Evolutionary conservation across 345 rosid genomes (phyloP), one percentile per base, ranked within the genome.

Genomic region (Mercurialis annua): DNA sequence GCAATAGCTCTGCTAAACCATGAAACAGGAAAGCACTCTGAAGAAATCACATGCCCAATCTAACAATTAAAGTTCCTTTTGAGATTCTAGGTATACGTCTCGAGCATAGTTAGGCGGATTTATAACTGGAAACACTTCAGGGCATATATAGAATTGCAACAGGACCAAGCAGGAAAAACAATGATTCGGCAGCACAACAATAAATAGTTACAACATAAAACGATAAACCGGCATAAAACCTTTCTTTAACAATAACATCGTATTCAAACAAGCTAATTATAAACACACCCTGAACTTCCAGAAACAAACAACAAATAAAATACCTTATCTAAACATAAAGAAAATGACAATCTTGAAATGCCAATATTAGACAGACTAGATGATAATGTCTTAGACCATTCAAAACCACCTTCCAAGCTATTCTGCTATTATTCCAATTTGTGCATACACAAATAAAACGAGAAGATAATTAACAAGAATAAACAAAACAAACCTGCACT

Each of bases 401-500:
- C 62, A 29, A 24, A 56, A 68, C 30, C 38, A 38, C 40, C 26
- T 34, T 50, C 59, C 23, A 9, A 49, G 27, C 36, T 24, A 21
- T 27, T 24, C 2, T 27, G 50, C 20, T 34, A 26, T 24, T 24
- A 30, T 10, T 64, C 61, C 48, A 42, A n/a, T 53, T 20, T 2
- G 55, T 43, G 52, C 36, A 21, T 48, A 47, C 26, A 62, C 2
- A 59, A 8, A 17, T 46, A 51, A 4, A 40, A 48, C 30, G 40
- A 44, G 65, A 72, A 52, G 60, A 71, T 50, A 66, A 61, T 29
- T 48, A 61, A 67, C 26, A 38, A 46, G 57, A 60, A 71, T 1
- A 66, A n/a, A n/a, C n/a, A 63, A 68, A 68, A 56, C 86, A 72
- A 29, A 92, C 99, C 97, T 86, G 87, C 38, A 90, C 86, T 88